Evolutionary conservation across 2,329 filamentous ascomycete genomes (phyloP), one percentile per base, ranked within the genome.

Genomic region (Calonectria montana): DNA sequence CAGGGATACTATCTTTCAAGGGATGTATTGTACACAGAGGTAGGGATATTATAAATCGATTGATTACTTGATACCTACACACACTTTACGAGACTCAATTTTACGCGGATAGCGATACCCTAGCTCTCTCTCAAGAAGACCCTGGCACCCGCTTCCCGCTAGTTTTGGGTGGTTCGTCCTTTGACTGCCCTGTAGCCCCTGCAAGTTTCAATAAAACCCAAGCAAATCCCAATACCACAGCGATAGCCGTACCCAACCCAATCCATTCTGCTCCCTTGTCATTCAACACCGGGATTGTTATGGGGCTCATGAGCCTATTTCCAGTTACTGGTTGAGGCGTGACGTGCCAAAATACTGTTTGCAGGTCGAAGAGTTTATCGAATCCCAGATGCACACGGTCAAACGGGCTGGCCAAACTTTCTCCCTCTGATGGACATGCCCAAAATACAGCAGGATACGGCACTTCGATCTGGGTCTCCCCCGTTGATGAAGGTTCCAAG

Each of bases 401-500:
- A 82, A 98, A 98, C 0, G 96, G 96, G 79, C 94, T 98, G 6
- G 88, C 89, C 0, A 89, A 83, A 83, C 96, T 94, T 78, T 94
- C 93, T 1, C 88, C 88, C 1, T 89, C 91, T 0, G 92, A 90
- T 9, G 89, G 87, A 80, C 96, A 98, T 0, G 95, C 95, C 96
- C 96, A 98, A 86, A 98, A 98, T 0, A 98, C 89, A 0, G 91
- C 89, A 0, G 96, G 96, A 85, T 93, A 96, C 0, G 96, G 94
- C 0, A 97, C 82, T n/a, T 91, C 84, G 1, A 92, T 82, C 5
- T 86, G 76, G 2, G 84, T 82, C 74, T 90, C 86, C 3, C 92
- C 92, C 3, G 87, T 87, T 50, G 83, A 81, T 0, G 88, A 87
- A 0, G 94, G 94, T 7, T 87, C 84, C 5, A 97, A 87, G 81